These are phyloP conservation scores for Aspergillus tubingensis DNA, from an alignment of 2,329 filamentous ascomycete species.

Conservation along the genomic window DNA sequence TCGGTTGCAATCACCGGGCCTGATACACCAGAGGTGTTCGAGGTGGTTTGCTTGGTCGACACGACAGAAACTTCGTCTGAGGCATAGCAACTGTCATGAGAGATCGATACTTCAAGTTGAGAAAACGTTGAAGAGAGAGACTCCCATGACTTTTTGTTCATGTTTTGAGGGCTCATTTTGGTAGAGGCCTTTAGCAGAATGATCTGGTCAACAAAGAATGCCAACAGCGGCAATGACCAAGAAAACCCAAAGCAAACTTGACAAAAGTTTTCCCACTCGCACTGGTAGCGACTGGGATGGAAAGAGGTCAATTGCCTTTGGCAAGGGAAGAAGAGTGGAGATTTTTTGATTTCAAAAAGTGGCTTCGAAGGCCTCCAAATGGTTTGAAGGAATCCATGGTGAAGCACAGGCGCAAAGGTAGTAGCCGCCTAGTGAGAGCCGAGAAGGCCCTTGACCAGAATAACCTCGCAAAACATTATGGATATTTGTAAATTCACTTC, in stretches of 20 bases:
- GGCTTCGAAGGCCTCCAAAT: slow-evolving; percentile 37
- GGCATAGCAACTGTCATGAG: slow-evolving; percentile 43
- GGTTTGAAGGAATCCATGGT: slow-evolving; percentile 33
- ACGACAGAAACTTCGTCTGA: slow-evolving; percentile 41
- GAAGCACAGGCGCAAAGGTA: slow-evolving; percentile 27
- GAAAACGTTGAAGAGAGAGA: slow-evolving; percentile 41
- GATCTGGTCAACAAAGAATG: background rate
- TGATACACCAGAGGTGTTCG: slow-evolving; percentile 25
- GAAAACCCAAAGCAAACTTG: background rate
- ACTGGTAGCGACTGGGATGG: slow-evolving; percentile 7
- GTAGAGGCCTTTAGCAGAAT: background rate
- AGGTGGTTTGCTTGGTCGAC: slow-evolving; percentile 30
- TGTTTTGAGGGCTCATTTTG: slow-evolving; percentile 31
- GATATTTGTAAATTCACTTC: slow-evolving; percentile 16
- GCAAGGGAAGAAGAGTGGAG: slow-evolving; percentile 8
- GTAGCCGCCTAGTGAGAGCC: slow-evolving; percentile 31
- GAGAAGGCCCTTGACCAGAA: slow-evolving; percentile 29
- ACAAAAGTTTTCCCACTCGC: slow-evolving; percentile 4
- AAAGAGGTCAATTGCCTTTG: slow-evolving; percentile 1
- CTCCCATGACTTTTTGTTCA: slow-evolving; percentile 38
- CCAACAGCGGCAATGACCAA: background rate
- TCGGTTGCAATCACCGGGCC: slow-evolving; percentile 24
- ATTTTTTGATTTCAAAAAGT: slow-evolving; percentile 18
- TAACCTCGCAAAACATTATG: slow-evolving; percentile 29
- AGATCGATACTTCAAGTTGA: slow-evolving; percentile 39